phyloP scores from a whole-genome alignment of 257 asterid species.

The Verbascum thapsus region DNA sequence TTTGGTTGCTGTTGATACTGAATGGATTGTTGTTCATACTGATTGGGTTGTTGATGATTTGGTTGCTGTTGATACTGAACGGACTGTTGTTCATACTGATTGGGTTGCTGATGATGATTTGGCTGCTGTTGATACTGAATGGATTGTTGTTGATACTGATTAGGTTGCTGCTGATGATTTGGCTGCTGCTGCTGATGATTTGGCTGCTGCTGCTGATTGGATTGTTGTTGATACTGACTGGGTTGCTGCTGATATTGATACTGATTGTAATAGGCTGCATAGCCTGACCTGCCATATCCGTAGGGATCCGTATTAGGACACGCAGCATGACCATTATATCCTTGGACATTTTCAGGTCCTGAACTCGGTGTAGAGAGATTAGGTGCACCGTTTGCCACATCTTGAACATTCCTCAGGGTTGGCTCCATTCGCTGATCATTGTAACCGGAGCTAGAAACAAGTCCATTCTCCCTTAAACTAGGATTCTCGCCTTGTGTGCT shows the following conservation, averaged over 20 bases:
- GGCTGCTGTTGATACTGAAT: too few species aligned
- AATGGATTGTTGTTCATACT: too few species aligned
- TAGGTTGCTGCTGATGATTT: too few species aligned
- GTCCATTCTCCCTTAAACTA: conserved; percentile 65
- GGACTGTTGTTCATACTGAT: too few species aligned
- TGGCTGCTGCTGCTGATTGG: too few species aligned
- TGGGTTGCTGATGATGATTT: too few species aligned
- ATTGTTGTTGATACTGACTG: conserved; percentile 31
- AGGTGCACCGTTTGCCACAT: conserved; percentile 53
- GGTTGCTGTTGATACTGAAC: too few species aligned
- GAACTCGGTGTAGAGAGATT: conserved; percentile 67
- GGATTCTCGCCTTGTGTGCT: conserved; percentile 49
- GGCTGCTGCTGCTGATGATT: too few species aligned
- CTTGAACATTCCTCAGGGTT: conserved; percentile 56
- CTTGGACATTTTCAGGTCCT: conserved; percentile 59
- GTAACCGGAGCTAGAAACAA: conserved; percentile 55
- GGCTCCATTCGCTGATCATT: conserved; percentile 51
- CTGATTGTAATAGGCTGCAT: conserved; percentile 76
- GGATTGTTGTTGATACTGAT: too few species aligned
- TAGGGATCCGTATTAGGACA: conserved; percentile 73
- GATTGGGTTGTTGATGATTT: too few species aligned
- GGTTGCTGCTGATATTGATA: conserved; percentile 31
- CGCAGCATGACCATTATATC: conserved; percentile 64
- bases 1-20: too few species aligned
- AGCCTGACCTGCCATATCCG: conserved; percentile 67